Evolutionary conservation across 2,329 filamentous ascomycete species (phyloP), one percentile per base, ranked within the genome.

Genomic region (Ophiocordyceps australis): DNA sequence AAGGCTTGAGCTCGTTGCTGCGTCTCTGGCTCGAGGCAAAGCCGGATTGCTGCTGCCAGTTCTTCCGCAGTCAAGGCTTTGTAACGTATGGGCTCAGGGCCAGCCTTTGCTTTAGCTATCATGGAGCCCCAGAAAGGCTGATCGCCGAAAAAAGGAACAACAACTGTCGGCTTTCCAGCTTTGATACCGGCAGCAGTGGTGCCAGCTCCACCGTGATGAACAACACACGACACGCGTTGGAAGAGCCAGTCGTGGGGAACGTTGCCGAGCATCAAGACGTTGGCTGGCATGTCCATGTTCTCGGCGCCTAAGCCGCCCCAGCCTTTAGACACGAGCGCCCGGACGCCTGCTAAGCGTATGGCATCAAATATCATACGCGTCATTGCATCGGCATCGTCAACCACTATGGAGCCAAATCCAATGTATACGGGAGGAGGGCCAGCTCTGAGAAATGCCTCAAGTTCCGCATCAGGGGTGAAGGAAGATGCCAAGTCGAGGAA

Each of bases 171-270:
- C 28, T 73, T 73, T 14, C 81, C 82, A 2, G 73, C 67, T 12
- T 75, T 67, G 32, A 92, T 79, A n/a, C 82, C 82, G 1, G 81
- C 79, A 2, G 82, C 81, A 2, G 81, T 91, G 3, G 82, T 93
- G 12, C 82, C 82, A 7, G 82, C 82, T 30, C 83, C 82, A 14
- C 82, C 83, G 34, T 92, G 82, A 41, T 92, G 83, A 5, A 89
- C 76, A 2, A 92, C 82, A 22, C 71, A 74, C 1, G 78, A 76
- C 1, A 91, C 81, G 20, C 65, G 72, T 34, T 80, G 62, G 47
- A 92, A 92, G 0, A 92, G 53, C 82, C 82, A 92, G 49, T 92
- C 83, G 34, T 92, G 83, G 2, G 82, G 82, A 23, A 74, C 72
- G 39, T 86, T 89, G 9, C 78, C 81, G 20, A 92, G 59, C 69